These are phyloP conservation scores for Pezizomycotina sp. DNA, from an alignment of 2,329 filamentous ascomycete genomes.

Conservation along the genomic window DNA sequence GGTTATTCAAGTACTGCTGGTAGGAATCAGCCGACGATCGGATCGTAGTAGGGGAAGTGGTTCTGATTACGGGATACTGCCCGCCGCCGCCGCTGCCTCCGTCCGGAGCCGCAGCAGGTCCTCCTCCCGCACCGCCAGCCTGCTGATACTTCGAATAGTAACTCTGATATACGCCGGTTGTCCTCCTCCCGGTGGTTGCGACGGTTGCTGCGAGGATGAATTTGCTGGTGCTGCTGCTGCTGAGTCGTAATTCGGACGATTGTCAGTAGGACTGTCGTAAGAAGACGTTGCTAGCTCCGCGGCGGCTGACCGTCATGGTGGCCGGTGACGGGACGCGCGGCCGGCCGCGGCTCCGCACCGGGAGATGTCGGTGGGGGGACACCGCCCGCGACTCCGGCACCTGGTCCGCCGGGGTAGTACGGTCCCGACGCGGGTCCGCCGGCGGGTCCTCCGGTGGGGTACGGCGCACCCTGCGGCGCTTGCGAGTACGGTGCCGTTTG, in stretches of 20 bases:
- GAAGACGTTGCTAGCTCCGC: conserved; percentile 59
- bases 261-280: conserved; percentile 50
- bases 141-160: conserved; percentile 5
- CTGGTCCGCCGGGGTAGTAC: conserved; percentile 14
- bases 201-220: conserved; percentile 2
- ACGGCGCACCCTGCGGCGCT: conserved; percentile 14
- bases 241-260: conserved; percentile 27
- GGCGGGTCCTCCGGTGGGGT: conserved; percentile 21
- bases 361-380: conserved; percentile 38
- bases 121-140: conserved; percentile 8
- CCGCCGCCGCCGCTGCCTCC: conserved; percentile 11
- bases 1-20: conserved; percentile 23
- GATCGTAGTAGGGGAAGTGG: conserved; percentile 17
- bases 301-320: conserved; percentile 32
- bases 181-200: not conserved
- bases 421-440: conserved; percentile 16
- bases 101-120: conserved; percentile 8
- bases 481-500: conserved; percentile 16
- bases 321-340: conserved; percentile 8
- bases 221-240: conserved; percentile 3
- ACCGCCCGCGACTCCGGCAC: conserved; percentile 36
- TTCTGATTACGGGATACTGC: conserved; percentile 19
- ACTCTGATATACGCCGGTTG: conserved; percentile 6
- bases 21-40: conserved; percentile 19
- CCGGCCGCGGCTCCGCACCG: conserved; percentile 28